A percentile compares a stretch with the other conserved stretches of the same genome.
phyloP scores from a whole-genome alignment of 345 rosid genomes.

The Acer saccharum region DNA sequence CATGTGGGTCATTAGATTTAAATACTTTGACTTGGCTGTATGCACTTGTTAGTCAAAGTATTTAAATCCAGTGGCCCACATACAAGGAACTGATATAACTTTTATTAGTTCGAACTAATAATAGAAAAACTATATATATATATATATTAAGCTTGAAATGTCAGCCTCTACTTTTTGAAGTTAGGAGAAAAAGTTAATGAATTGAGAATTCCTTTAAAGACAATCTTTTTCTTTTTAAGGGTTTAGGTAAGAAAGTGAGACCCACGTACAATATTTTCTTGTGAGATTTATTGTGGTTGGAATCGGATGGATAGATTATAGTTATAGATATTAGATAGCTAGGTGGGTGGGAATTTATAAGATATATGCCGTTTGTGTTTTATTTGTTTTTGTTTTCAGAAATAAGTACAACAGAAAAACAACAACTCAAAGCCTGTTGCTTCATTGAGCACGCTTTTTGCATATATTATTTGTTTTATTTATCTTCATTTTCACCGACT shows the following conservation, averaged over 20 bases:
- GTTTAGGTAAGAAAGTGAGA: slow-evolving; percentile 24
- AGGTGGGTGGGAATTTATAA: neutral
- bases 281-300: neutral
- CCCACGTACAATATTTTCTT: neutral
- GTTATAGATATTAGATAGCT: neutral
- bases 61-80: no score
- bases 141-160: no score
- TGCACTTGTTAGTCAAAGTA: no score
- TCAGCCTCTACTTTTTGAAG: slow-evolving; percentile 23
- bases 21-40: no score
- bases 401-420: slow-evolving; percentile 7
- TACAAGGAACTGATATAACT: no score
- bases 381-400: slow-evolving; percentile 1
- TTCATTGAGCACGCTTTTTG: neutral
- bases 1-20: no score
- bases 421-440: neutral
- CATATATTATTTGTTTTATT: neutral
- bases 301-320: neutral
- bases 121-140: no score
- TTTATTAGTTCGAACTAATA: no score
- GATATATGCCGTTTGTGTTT: neutral
- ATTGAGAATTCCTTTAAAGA: slow-evolving; percentile 21
- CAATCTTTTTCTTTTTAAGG: slow-evolving; percentile 27
- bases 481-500: neutral
- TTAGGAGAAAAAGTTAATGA: slow-evolving; percentile 14